Evolutionary conservation across 2,329 filamentous ascomycete species (phyloP).

Genomic region (Sarocladium strictum): DNA sequence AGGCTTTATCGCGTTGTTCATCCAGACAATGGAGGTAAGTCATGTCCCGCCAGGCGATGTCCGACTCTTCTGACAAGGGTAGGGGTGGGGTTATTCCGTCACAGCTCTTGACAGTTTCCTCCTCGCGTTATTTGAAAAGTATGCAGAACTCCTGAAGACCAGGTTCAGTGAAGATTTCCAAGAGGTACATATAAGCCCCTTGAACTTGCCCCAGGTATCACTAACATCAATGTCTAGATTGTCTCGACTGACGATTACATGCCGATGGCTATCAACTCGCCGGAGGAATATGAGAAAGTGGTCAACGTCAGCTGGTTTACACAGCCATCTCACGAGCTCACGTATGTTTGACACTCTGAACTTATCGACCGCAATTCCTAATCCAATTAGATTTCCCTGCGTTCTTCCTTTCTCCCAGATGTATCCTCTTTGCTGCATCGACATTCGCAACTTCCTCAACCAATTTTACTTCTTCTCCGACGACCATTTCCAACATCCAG

Average conservation of each 20-base stretch:
- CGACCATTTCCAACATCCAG: slow-evolving; percentile 88
- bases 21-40: slow-evolving; percentile 91
- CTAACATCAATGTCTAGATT: no score
- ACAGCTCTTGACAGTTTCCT: slow-evolving; percentile 76
- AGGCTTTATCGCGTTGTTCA: slow-evolving; percentile 85
- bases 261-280: slow-evolving; percentile 93
- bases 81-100: slow-evolving; percentile 89
- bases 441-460: slow-evolving; percentile 95
- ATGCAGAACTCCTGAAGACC: slow-evolving; percentile 82
- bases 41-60: slow-evolving; percentile 14
- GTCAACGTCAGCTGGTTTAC: slow-evolving; percentile 95
- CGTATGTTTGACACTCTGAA: slow-evolving; percentile 39
- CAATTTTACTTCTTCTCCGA: slow-evolving; percentile 98
- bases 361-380: slow-evolving; percentile 10
- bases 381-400: slow-evolving; percentile 66
- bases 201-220: no score
- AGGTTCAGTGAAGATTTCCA: slow-evolving; percentile 95
- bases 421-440: slow-evolving; percentile 97
- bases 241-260: slow-evolving; percentile 97
- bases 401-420: slow-evolving; percentile 98
- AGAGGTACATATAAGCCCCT: slow-evolving; percentile 49
- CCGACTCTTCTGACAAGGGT: slow-evolving; percentile 64
- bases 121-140: slow-evolving; percentile 87
- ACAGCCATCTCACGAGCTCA: slow-evolving; percentile 68
- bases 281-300: slow-evolving; percentile 92